These are phyloP conservation scores for Hypoxylon sp. DNA, from an alignment of 2,329 filamentous ascomycete species.

Conservation along the genomic window DNA sequence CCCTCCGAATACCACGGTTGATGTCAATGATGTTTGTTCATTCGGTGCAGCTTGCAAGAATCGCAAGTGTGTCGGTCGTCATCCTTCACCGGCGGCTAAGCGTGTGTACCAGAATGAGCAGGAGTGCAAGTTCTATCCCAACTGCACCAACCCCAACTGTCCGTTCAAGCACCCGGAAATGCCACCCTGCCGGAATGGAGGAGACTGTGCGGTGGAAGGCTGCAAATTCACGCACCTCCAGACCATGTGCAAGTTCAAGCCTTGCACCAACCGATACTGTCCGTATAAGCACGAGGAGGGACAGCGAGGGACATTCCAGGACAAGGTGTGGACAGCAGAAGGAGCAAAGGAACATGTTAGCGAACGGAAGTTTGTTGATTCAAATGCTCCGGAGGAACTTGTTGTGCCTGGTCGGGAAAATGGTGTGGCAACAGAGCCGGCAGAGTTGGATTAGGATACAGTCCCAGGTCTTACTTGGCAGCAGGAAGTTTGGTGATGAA, in stretches of 20 bases:
- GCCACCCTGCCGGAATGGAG: constrained; percentile 91
- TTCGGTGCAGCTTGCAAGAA: constrained; percentile 97
- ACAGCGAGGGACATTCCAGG: constrained; percentile 85
- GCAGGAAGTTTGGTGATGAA: constrained; percentile 8
- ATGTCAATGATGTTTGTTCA: constrained; percentile 83
- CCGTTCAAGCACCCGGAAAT: constrained; percentile 90
- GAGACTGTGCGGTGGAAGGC: constrained; percentile 82
- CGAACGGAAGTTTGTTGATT: constrained; percentile 88
- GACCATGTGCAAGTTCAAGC: constrained; percentile 89
- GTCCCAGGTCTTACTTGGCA: constrained; percentile 28
- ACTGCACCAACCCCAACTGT: constrained; percentile 90
- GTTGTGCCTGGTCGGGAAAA: constrained; percentile 72
- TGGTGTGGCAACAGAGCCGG: constrained; percentile 58
- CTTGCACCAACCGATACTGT: constrained; percentile 91
- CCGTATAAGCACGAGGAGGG: constrained; percentile 92
- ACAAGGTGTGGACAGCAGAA: constrained; percentile 91
- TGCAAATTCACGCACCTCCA: constrained; percentile 94
- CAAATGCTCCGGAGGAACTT: constrained; percentile 77
- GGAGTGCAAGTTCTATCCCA: constrained; percentile 92
- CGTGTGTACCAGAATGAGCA: constrained; percentile 84
- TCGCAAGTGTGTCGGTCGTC: constrained; percentile 89
- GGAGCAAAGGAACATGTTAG: constrained; percentile 79
- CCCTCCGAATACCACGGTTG: constrained; percentile 81
- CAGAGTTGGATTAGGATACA: constrained; percentile 58
- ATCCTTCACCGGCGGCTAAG: constrained; percentile 90